A percentile compares a stretch with the other conserved stretches of the same genome.
These are phyloP conservation scores for Globisporangium abappressorium DNA, from an alignment of 352 stramenopile genomes.

Conservation along the genomic window DNA sequence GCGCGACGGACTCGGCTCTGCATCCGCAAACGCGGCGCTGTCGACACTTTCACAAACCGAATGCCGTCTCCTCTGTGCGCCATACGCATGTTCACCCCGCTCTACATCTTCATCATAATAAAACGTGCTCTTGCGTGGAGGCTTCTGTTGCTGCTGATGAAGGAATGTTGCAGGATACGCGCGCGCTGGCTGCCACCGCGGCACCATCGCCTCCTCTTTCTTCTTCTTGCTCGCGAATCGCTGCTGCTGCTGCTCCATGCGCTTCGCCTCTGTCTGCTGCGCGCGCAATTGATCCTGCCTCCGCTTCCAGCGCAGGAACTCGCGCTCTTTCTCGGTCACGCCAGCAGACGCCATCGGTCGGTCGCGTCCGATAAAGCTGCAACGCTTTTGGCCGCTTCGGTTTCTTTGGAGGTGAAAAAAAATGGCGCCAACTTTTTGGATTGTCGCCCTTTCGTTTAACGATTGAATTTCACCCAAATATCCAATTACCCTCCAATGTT, in stretches of 20 bases:
- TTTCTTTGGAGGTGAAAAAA: neutral
- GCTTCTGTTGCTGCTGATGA: neutral
- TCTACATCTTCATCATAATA: neutral
- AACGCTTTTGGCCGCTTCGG: neutral
- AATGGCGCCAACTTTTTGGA: neutral
- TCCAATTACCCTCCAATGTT: neutral
- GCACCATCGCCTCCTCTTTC: neutral
- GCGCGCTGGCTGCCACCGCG: neutral
- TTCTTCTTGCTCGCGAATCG: neutral
- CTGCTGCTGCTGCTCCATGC: neutral
- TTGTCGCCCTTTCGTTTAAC: neutral
- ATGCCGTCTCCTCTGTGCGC: neutral
- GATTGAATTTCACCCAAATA: neutral
- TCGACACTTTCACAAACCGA: neutral
- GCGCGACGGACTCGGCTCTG: constrained; percentile 12
- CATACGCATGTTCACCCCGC: neutral
- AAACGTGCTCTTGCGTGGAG: neutral
- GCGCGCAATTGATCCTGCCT: constrained; percentile 17
- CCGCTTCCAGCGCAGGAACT: constrained; percentile 25
- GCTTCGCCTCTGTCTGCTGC: neutral
- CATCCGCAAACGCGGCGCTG: constrained; percentile 8
- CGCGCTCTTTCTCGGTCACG: constrained; percentile 13
- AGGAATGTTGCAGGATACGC: neutral
- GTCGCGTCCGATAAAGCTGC: neutral
- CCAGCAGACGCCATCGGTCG: constrained; percentile 7